Conservation (phyloP, 345 rosid genomes). For the Populus ilicifolia region DNA sequence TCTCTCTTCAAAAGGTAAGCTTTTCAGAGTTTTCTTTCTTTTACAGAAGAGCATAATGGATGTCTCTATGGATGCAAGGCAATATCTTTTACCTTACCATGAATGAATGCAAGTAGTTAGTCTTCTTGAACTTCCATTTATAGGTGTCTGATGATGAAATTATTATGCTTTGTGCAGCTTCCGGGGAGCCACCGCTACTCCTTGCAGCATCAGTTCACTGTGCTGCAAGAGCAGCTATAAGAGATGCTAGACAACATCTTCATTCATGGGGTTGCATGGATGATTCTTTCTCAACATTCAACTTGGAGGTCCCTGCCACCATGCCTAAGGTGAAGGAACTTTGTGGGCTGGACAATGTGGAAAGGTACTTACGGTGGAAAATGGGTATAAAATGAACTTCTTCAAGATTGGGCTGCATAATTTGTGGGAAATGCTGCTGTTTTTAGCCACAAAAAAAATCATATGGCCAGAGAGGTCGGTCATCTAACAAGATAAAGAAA, state of each 20-base stretch:
- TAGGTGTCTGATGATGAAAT: too few species aligned
- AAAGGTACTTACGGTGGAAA: constrained; percentile 50
- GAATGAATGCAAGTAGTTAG: too few species aligned
- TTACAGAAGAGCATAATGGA: not conserved
- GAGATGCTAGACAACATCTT: constrained; percentile 65
- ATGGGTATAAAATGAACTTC: not conserved
- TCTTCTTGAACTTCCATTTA: not conserved
- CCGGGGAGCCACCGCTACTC: constrained; percentile 87
- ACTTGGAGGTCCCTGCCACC: constrained; percentile 74
- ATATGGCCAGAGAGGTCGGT: not conserved
- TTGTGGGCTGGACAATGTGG: constrained; percentile 63
- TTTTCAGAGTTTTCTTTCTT: too few species aligned
- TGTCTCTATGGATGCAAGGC: too few species aligned
- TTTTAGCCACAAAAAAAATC: not conserved
- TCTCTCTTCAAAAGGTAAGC: constrained; percentile 85
- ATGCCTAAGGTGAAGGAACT: constrained; percentile 74
- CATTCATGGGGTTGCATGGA: constrained; percentile 40
- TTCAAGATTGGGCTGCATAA: not conserved
- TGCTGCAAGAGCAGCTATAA: constrained; percentile 72
- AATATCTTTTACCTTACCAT: too few species aligned
- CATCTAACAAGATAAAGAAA: not conserved
- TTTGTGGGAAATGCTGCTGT: not conserved
- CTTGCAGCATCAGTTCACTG: constrained; percentile 83
- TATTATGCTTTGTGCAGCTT: constrained; percentile 44
- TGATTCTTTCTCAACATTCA: constrained; percentile 25